Conservation (phyloP, 495 filamentous ascomycete genomes). For the Neurospora pannonica region DNA sequence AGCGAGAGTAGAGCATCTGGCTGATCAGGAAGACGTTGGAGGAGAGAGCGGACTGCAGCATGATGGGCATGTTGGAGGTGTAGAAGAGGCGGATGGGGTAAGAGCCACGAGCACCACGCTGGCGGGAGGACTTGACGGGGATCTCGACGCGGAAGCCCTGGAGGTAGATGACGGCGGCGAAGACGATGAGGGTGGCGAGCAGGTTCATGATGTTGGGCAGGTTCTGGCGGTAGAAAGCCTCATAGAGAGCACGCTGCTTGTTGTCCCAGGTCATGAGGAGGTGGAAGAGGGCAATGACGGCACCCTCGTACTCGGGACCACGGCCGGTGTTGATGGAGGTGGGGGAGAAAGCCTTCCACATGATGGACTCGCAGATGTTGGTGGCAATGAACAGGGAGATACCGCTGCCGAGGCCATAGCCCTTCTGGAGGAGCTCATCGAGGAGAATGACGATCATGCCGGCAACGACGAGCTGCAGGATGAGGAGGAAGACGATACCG, state of each 20-base stretch:
- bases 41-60: slow-evolving; percentile 95
- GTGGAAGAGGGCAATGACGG: slow-evolving; percentile 97
- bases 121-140: slow-evolving; percentile 97
- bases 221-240: slow-evolving; percentile 99
- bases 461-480: slow-evolving; percentile 92
- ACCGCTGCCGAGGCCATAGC: slow-evolving; percentile 94
- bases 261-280: slow-evolving; percentile 96
- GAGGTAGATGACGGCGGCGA: slow-evolving; percentile 97
- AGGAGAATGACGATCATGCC: slow-evolving; percentile 98
- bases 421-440: slow-evolving; percentile 98
- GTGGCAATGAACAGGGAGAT: slow-evolving; percentile 99
- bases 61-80: slow-evolving; percentile 96
- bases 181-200: slow-evolving; percentile 83
- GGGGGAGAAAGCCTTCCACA: slow-evolving; percentile 99
- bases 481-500: slow-evolving; percentile 93
- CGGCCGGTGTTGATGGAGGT: slow-evolving; percentile 99
- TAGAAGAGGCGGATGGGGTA: slow-evolving; percentile 77
- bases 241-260: slow-evolving; percentile 93
- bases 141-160: slow-evolving; percentile 99
- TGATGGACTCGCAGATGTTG: slow-evolving; percentile 99
- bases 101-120: slow-evolving; percentile 91
- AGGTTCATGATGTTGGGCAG: slow-evolving; percentile 99
- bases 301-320: slow-evolving; percentile 98
- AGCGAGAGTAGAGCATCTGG: slow-evolving; percentile 98
- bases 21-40: slow-evolving; percentile 98